Evolutionary conservation across 768 basidiomycete genomes (phyloP).

Genomic region (Udeniomyces megalosporus): DNA sequence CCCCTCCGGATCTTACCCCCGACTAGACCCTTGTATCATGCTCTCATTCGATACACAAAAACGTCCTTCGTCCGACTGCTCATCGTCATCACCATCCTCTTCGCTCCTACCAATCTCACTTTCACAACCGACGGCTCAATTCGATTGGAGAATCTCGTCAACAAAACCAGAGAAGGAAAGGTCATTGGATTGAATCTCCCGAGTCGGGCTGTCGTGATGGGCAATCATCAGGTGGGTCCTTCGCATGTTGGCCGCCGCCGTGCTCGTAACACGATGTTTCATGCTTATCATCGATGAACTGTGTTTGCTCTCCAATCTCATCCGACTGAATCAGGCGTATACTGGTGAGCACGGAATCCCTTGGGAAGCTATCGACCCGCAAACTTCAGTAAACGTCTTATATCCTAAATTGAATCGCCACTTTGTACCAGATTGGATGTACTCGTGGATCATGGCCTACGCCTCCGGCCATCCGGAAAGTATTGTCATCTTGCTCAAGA

Average conservation of each 20-base stretch:
- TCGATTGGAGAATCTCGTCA: slow-evolving; percentile 35
- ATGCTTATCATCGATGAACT: too few species aligned
- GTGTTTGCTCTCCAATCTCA: too few species aligned
- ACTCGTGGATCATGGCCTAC: slow-evolving; percentile 40
- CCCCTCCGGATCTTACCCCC: slow-evolving; percentile 2
- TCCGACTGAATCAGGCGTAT: too few species aligned
- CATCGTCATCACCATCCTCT: slow-evolving; percentile 60
- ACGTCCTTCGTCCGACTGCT: slow-evolving; percentile 21
- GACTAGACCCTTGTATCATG: neutral
- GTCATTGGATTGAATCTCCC: slow-evolving; percentile 53
- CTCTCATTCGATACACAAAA: slow-evolving; percentile 23
- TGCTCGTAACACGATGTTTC: too few species aligned
- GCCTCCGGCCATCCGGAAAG: slow-evolving; percentile 52
- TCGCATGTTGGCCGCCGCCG: too few species aligned
- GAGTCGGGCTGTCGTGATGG: slow-evolving; percentile 62
- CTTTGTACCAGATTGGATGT: slow-evolving; percentile 49
- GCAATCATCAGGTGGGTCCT: slow-evolving; percentile 74
- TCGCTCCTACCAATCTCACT: slow-evolving; percentile 56
- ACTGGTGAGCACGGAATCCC: too few species aligned
- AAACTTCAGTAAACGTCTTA: neutral
- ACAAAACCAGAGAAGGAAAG: slow-evolving; percentile 41
- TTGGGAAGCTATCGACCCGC: neutral
- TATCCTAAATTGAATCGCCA: slow-evolving; percentile 39
- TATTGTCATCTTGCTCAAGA: slow-evolving; percentile 83
- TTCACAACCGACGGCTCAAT: slow-evolving; percentile 38